Percentiles rank a stretch among this genome's conserved stretches.
phyloP scores from a whole-genome alignment of 2,329 filamentous ascomycete genomes.

The Fusarium equiseti region DNA sequence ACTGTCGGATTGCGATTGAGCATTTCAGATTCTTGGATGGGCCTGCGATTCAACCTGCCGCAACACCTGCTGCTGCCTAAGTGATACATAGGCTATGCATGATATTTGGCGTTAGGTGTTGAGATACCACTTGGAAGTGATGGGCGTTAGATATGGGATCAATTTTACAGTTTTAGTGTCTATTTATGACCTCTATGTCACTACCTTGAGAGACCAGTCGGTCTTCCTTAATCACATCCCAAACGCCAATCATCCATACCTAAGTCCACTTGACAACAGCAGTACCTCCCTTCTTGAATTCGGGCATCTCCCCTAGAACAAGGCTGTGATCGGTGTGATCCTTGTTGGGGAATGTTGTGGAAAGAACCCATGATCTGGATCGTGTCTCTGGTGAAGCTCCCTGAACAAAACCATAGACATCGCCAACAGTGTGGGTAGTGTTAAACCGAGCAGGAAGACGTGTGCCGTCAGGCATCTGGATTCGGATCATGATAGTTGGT shows the following conservation, averaged over 20 bases:
- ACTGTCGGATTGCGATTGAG: constrained; percentile 86
- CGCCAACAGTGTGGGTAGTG: constrained; percentile 79
- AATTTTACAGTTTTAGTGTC: constrained; percentile 11
- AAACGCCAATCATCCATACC: constrained; percentile 35
- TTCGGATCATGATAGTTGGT: constrained; percentile 77
- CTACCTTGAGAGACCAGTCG: constrained; percentile 4
- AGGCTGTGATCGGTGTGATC: constrained; percentile 77
- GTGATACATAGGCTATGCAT: background rate
- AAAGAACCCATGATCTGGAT: constrained; percentile 76
- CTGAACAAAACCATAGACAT: constrained; percentile 81
- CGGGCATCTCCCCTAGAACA: constrained; percentile 69
- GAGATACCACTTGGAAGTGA: constrained; percentile 45
- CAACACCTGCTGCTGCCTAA: constrained; percentile 23
- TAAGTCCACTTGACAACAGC: constrained; percentile 71
- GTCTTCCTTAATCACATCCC: constrained; percentile 26
- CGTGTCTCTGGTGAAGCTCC: constrained; percentile 70
- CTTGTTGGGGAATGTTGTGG: constrained; percentile 86
- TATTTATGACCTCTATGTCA: constrained; percentile 32
- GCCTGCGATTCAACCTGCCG: constrained; percentile 44
- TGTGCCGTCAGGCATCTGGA: constrained; percentile 83
- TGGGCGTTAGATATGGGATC: constrained; percentile 27
- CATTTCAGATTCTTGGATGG: constrained; percentile 80
- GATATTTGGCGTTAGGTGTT: constrained; percentile 44
- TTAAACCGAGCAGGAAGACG: constrained; percentile 86
- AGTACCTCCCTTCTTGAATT: constrained; percentile 75